phyloP scores from a whole-genome alignment of 805 yeast species.

The Scheffersomyces stipitis region DNA sequence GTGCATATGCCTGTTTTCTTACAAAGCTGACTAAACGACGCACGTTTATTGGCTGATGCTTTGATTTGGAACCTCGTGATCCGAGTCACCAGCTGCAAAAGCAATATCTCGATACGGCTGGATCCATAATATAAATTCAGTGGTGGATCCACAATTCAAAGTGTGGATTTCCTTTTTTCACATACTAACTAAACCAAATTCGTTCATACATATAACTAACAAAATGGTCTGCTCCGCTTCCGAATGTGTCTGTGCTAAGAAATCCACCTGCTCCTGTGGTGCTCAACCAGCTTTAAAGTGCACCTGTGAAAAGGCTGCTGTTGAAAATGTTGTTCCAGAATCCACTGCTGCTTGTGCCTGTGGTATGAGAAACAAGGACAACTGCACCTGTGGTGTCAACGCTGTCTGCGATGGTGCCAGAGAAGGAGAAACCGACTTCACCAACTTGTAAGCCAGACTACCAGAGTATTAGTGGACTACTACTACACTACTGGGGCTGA shows the following conservation, averaged over 20 bases:
- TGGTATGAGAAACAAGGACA: slow-evolving; percentile 53
- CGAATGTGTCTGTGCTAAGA: slow-evolving; percentile 56
- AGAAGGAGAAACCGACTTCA: slow-evolving; percentile 63
- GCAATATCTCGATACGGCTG: too few relatives aligned
- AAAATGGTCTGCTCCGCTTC: slow-evolving; percentile 16
- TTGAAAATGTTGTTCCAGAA: slow-evolving; percentile 49
- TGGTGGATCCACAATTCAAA: background rate
- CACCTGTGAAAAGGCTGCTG: slow-evolving; percentile 50
- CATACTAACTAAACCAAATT: background rate
- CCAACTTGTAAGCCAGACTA: too few relatives aligned
- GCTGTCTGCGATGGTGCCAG: slow-evolving; percentile 27
- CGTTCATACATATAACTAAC: background rate
- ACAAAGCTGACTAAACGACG: too few relatives aligned
- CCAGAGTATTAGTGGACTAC: too few relatives aligned
- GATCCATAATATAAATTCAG: too few relatives aligned
- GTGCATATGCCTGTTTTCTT: too few relatives aligned
- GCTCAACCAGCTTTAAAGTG: slow-evolving; percentile 59
- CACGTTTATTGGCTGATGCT: too few relatives aligned
- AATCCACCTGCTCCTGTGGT: slow-evolving; percentile 66
- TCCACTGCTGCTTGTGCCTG: slow-evolving; percentile 52
- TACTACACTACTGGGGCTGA: too few relatives aligned
- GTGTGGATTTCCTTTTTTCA: background rate
- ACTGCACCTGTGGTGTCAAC: slow-evolving; percentile 56
- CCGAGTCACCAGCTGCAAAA: too few relatives aligned
- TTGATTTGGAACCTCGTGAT: too few relatives aligned